Base-by-base conservation (phyloP, 2,329 filamentous ascomycete genomes). In the Alternaria ventricosa region DNA sequence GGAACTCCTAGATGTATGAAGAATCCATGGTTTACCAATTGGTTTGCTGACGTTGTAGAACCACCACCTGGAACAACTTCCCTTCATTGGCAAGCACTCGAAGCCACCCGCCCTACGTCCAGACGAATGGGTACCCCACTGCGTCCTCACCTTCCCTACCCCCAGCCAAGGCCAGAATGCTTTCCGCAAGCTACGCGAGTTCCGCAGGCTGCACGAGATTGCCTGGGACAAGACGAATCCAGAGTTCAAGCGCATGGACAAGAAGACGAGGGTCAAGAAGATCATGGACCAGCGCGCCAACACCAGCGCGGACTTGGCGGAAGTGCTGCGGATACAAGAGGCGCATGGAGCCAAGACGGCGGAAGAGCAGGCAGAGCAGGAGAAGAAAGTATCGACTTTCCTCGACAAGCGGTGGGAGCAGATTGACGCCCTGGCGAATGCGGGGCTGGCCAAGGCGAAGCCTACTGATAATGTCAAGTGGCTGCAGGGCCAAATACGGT, bases 211-310 rank as follows among this genome's bases (percentile, higher is more conserved):
- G 55, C 86, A 86, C 65, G 88, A 90, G 78, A 88, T 87, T 72
- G 76, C 81, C 25, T 89, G 78, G 83, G 84, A 81, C 71, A 73
- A 76, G 64, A 78, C 74, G 1, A 75, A 78, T 47, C 73, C 74
- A 2, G 81, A 83, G 69, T 76, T 83, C 61, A 80, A 81, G 25
- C 75, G 79, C 61, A 67, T 84, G 45, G 79, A 84, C 71, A 73
- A 82, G 66, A 84, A 86, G 76, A 83, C 84, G 63, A 81, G 85
- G 22, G 84, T 84, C n/a, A 81, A 81, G 59, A 80, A 81, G 47
- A 80, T 90, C 47, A 89, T 89, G 87, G 82, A 90, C 71, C 88
- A 90, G 74, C 88, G 87, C 75, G 87, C 87, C n/a, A 89, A 88
- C 60, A 84, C 82, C 46, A 83, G 89, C 20, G 88, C 87, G 6